phyloP scores from a whole-genome alignment of 129 eudicot genomes.

The Dittrichia graveolens region DNA sequence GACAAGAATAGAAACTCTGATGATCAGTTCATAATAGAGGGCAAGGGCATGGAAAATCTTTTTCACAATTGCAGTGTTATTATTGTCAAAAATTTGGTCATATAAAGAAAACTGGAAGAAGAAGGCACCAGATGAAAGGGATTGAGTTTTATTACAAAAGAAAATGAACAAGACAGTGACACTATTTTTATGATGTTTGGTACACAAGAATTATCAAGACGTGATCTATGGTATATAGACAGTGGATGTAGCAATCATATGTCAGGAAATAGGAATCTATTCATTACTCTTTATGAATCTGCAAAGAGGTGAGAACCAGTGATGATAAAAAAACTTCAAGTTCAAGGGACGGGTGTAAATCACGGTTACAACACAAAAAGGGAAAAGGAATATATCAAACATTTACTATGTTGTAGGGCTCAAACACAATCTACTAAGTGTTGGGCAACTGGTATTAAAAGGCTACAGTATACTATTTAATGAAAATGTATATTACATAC shows the following conservation, averaged over 20 bases:
- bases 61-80: not conserved
- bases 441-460: not conserved
- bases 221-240: slow-evolving; percentile 22
- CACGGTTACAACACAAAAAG: too few species aligned
- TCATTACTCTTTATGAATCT: not conserved
- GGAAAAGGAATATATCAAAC: too few species aligned
- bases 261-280: not conserved
- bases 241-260: slow-evolving; percentile 28
- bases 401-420: not conserved
- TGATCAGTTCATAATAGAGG: not conserved
- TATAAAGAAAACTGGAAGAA: not conserved
- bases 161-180: not conserved
- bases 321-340: not conserved
- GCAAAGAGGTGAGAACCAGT: not conserved
- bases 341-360: not conserved
- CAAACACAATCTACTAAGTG: not conserved
- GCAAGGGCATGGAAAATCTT: not conserved
- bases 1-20: too few species aligned
- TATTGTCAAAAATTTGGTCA: slow-evolving; percentile 6
- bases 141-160: not conserved
- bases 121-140: not conserved
- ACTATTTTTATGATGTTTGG: not conserved
- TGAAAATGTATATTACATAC: not conserved
- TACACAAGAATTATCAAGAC: not conserved
- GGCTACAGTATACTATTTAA: not conserved